Base-by-base conservation (phyloP, 306 rosid genomes). In the Cercis canadensis region DNA sequence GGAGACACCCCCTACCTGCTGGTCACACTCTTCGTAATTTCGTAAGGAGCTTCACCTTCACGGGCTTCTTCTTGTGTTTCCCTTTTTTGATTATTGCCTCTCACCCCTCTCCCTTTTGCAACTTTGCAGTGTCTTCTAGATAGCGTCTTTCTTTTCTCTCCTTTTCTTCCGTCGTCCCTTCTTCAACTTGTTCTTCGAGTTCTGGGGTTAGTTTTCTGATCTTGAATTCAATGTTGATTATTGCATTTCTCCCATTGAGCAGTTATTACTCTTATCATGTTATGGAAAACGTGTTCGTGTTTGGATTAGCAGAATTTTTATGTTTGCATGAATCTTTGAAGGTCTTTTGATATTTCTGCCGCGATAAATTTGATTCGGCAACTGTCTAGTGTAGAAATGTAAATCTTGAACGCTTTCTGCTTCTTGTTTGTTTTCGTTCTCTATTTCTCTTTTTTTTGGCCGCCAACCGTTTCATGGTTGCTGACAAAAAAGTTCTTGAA, bases 151-250 rank as follows among this genome's bases (percentile, higher is more conserved):
- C 41, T 29, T 39, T 6, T 62, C 57, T 50, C 39, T 12, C 34
- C 4, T 3, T 31, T 16, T n/a, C 43, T 56, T 55, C 12, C 16
- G 3, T 8, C 6, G 18, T 16, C 7, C 5, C 41, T 37, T 37
- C 11, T 70, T 37, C 11, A 1, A 29, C 5, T 14, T 9, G 55
- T 8, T 39, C 21, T 19, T 24, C 49, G 0, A 11, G 14, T 46
- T 64, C 40, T 46, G 58, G 13, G 78, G 72, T 54, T 45, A 40
- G 66, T 74, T 64, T n/a, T 56, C 62, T 52, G 39, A n/a, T 53
- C 36, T 53, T 62, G 57, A 65, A 47, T 65, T 17, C 57, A 9
- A 2, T 32, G 11, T 15, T 9, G 13, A 46, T 33, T 47, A 31
- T 47, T 6, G 9, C 17, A 45, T 46, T 31, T 63, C 8, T 34